phyloP scores from a whole-genome alignment of 2,329 filamentous ascomycete genomes.

The Metarhizium anisopliae region DNA sequence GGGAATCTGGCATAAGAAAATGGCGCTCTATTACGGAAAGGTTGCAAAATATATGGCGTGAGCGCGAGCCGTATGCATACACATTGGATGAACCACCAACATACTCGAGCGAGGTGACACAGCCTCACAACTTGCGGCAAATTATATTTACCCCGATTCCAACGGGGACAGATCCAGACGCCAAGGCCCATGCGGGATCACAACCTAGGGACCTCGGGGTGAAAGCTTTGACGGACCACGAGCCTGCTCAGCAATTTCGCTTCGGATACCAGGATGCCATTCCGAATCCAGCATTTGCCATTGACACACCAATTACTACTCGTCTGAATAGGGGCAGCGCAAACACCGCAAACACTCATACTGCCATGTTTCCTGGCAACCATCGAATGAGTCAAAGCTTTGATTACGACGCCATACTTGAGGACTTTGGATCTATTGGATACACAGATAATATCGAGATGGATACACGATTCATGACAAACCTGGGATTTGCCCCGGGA shows the following conservation, averaged over 20 bases:
- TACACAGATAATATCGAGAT: constrained; percentile 39
- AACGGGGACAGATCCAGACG: neutral
- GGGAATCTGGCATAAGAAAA: constrained; percentile 22
- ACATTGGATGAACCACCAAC: constrained; percentile 14
- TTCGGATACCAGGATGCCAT: neutral
- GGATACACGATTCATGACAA: constrained; percentile 57
- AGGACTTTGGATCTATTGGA: constrained; percentile 43
- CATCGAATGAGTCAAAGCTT: constrained; percentile 16
- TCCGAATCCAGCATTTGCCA: neutral
- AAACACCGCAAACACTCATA: neutral
- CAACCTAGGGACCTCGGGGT: neutral
- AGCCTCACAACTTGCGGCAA: neutral
- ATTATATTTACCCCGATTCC: neutral
- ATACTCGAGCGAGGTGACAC: neutral
- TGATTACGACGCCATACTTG: constrained; percentile 43
- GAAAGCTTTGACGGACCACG: neutral
- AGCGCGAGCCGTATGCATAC: neutral
- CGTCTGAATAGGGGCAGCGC: neutral
- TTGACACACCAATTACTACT: neutral
- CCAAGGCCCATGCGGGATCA: neutral
- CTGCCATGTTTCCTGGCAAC: neutral
- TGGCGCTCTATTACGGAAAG: constrained; percentile 20
- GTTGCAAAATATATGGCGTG: constrained; percentile 12
- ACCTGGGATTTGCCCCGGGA: constrained; percentile 55
- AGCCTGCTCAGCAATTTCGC: neutral